Percentiles rank a stretch among this genome's conserved stretches.
phyloP scores from a whole-genome alignment of 2,329 filamentous ascomycete genomes.

The Hymenoscyphus infarciens region DNA sequence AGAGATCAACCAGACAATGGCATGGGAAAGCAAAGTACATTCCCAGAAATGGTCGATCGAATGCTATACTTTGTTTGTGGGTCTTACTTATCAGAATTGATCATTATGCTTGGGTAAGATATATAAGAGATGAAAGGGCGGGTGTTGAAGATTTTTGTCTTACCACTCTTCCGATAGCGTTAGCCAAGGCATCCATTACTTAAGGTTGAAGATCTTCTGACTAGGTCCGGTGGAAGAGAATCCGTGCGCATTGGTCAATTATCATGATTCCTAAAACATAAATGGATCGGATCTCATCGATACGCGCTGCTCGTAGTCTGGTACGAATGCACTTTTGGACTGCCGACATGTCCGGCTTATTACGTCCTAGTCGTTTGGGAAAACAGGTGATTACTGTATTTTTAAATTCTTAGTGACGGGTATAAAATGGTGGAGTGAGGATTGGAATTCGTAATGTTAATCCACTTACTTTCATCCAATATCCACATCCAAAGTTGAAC shows the following conservation, averaged over 20 bases:
- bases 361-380: constrained; percentile 40
- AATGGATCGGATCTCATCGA: constrained; percentile 36
- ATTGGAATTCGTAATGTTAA: no score
- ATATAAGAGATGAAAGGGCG: not conserved
- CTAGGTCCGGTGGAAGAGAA: constrained; percentile 40
- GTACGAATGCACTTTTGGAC: constrained; percentile 41
- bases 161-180: constrained; percentile 42
- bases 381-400: constrained; percentile 42
- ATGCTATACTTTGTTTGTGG: constrained; percentile 28
- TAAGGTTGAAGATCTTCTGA: constrained; percentile 36
- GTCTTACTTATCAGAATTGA: not conserved
- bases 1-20: no score
- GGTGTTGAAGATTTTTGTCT: constrained; percentile 20
- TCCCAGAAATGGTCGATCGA: constrained; percentile 38
- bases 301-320: constrained; percentile 28
- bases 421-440: no score
- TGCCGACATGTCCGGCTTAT: constrained; percentile 40
- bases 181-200: constrained; percentile 42
- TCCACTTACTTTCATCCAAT: constrained; percentile 34
- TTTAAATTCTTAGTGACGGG: constrained; percentile 11
- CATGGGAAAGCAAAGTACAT: no score
- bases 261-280: constrained; percentile 41
- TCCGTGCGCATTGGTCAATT: constrained; percentile 38
- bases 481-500: constrained; percentile 45
- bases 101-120: no score